Evolutionary conservation across 768 basidiomycete genomes (phyloP).

Genomic region (Gautieria morchelliformis): DNA sequence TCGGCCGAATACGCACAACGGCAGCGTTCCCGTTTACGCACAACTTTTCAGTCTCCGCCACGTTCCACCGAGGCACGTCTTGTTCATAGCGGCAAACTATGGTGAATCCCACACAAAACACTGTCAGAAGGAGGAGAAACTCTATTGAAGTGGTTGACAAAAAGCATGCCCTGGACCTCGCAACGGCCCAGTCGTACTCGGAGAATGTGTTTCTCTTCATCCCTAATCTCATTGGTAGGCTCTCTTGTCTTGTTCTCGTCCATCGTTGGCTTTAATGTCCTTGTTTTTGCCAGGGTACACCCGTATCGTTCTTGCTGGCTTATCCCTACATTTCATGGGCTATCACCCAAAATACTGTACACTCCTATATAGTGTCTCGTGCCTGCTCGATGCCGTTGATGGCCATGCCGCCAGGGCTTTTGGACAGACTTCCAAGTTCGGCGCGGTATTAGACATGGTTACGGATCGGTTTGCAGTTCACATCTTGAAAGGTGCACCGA

Average conservation of each 20-base stretch:
- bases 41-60: not conserved
- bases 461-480: slow-evolving; percentile 74
- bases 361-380: slow-evolving; percentile 79
- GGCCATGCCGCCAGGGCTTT: slow-evolving; percentile 85
- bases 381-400: slow-evolving; percentile 90
- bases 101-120: not conserved
- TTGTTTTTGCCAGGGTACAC: slow-evolving; percentile 56
- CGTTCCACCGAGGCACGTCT: not conserved
- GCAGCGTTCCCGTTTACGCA: not conserved
- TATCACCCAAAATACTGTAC: slow-evolving; percentile 92
- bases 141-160: slow-evolving; percentile 72
- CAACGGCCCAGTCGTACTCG: slow-evolving; percentile 74
- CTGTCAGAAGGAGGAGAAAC: slow-evolving; percentile 30
- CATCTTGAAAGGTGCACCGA: not conserved
- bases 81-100: slow-evolving; percentile 10
- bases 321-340: slow-evolving; percentile 89
- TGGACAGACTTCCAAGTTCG: slow-evolving; percentile 91
- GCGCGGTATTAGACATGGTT: slow-evolving; percentile 98
- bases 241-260: not conserved
- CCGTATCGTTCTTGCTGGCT: slow-evolving; percentile 81
- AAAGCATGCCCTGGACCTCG: slow-evolving; percentile 78
- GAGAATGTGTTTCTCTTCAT: slow-evolving; percentile 98
- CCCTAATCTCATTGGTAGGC: slow-evolving; percentile 89
- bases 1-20: too few relatives aligned
- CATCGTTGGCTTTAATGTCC: not conserved